These are phyloP conservation scores for Fusarium sp. DNA, from an alignment of 2,329 filamentous ascomycete genomes.

Conservation along the genomic window DNA sequence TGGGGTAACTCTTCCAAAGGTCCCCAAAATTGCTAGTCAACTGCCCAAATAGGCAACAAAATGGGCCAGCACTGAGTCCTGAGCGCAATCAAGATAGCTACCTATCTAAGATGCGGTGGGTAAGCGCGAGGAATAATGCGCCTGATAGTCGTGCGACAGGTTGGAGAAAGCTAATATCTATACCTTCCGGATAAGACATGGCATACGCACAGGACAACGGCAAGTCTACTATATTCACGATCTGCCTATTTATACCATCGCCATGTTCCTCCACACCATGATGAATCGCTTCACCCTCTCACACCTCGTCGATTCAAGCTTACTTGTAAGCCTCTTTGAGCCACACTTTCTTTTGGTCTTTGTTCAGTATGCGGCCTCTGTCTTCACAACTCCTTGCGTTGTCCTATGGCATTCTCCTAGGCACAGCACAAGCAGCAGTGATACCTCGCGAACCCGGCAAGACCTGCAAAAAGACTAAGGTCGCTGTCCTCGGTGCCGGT, in stretches of 20 bases:
- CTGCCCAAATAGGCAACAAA: constrained; percentile 13
- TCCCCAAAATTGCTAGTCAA: constrained; percentile 10
- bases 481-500: constrained; percentile 63
- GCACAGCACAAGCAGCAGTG: constrained; percentile 17
- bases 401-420: constrained; percentile 11
- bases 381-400: constrained; percentile 10
- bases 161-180: neutral
- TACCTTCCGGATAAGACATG: neutral
- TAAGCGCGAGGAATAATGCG: neutral
- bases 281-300: neutral
- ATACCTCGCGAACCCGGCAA: constrained; percentile 11
- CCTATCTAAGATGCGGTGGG: neutral
- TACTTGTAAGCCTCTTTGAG: neutral
- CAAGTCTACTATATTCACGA: neutral
- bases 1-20: neutral
- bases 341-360: neutral
- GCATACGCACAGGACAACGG: neutral
- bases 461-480: constrained; percentile 46
- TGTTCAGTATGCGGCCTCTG: constrained; percentile 3
- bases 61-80: neutral
- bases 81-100: neutral
- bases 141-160: neutral
- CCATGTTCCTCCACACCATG: neutral
- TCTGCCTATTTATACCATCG: neutral
- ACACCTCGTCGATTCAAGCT: neutral